Evolutionary conservation across 2,329 filamentous ascomycete species (phyloP), one percentile per base, ranked within the genome.

Genomic region (Cladosporium sp.): DNA sequence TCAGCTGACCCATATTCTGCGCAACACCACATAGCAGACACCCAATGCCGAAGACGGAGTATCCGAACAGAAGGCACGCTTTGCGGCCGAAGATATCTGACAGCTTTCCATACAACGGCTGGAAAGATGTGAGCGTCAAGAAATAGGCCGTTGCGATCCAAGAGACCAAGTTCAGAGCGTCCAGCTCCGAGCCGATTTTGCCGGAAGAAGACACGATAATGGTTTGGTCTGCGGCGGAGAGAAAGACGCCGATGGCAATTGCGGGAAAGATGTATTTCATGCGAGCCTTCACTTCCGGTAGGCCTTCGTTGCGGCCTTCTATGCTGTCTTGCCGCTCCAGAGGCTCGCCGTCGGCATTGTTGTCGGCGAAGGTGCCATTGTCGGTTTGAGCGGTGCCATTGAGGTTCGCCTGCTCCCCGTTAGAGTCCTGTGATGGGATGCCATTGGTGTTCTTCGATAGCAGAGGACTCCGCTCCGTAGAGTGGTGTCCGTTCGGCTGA

Each of bases 191-290:
- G 9, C 86, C 87, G 59, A 92, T 91, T 55, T 79, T 82, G 43
- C 85, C 85, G 66, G 90, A 90, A n/a, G 79, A 84, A n/a, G 83
- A 82, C 43, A 91, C 81, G 24, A 88, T 83, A 48, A 91, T 81
- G 0, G 88, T 88, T 66, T 90, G 86, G 63, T 92, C 88, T 44
- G 85, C 77, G 3, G 87, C 85, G 17, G 84, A 79, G 7, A 92
- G 74, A 63, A 88, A 88, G 36, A 90, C 54, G n/a, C 82, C 82
- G 47, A 85, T 76, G 7, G 76, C 78, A 41, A 85, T 68, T 1
- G 82, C 80, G 2, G 82, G 82, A 29, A 85, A 67, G 49, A 86
- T 79, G 57, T 78, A 79, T 50, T 74, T 75, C 63, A 85, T 66
- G 47, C 69, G 69, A 58, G 73, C 73, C 54, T 67, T 72, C 5